Base-by-base conservation (phyloP, 2,329 filamentous ascomycete genomes). In the Microascus cirrosus region DNA sequence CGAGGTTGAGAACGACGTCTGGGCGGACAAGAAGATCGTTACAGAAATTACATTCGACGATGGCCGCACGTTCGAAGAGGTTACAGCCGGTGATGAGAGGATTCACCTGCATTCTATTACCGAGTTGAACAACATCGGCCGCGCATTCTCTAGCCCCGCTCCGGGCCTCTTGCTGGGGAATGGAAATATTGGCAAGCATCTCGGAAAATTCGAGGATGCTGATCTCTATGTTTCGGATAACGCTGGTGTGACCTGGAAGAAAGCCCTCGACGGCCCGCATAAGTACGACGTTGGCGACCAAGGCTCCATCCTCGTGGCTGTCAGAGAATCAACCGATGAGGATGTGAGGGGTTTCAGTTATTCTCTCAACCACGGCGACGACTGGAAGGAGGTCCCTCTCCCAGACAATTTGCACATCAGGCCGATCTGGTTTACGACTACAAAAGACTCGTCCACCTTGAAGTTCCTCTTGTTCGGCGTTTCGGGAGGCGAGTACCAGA, bases 251-350 rank as follows among this genome's bases (percentile, higher is more conserved):
- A 92, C 85, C 1, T 99, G 95, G 94, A 82, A 77, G 42, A 77
- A 85, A 67, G 82, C 85, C 0, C 78, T 89, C 5, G 77, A 91
- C 18, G 89, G 90, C 22, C 88, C 92, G 13, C 91, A 97, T 73
- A 94, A 95, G 69, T 99, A 95, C 71, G 92, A 96, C 67, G 95
- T 97, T 69, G 94, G 94, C 57, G 93, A 96, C 65, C 87, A 95
- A 63, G 94, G 94, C 1, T 91, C 91, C 18, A 82, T 99, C 22
- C 76, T 99, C 34, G 80, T 97, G 34, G 94, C 94, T 3, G 77
- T 97, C 42, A 79, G 82, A 61, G 89, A 96, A 65, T 89, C 86
- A 1, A 73, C 83, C 42, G 73, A 85, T 59, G 76, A 86, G 58
- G 78, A 83, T 61, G 67, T 82, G 20, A 71, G 73, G 36, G 78